Percentiles rank a stretch among this genome's conserved stretches.
phyloP scores from a whole-genome alignment of 768 basidiomycete species.

The Filobasidium floriforme region DNA sequence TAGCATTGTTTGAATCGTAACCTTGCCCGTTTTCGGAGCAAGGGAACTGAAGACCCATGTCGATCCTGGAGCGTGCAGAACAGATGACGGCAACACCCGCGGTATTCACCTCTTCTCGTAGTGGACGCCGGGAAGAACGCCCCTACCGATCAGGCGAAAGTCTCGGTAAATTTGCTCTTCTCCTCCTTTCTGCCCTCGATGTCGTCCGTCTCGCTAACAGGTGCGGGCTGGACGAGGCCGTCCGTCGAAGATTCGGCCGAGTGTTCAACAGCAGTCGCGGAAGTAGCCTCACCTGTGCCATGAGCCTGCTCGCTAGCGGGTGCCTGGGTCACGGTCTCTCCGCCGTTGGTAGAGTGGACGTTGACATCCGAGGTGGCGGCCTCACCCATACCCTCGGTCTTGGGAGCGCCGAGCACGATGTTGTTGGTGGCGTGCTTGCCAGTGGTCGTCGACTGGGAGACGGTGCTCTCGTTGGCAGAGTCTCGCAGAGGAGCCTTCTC shows the following conservation, averaged over 20 bases:
- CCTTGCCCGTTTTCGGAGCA: neutral
- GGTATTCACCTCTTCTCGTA: slow-evolving; percentile 7
- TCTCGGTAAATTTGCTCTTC: slow-evolving; percentile 34
- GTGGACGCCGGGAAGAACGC: neutral
- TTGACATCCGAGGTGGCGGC: slow-evolving; percentile 1
- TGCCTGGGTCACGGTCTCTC: slow-evolving; percentile 11
- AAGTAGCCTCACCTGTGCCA: slow-evolving; percentile 41
- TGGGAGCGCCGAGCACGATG: slow-evolving; percentile 7
- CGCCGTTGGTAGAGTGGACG: slow-evolving; percentile 1
- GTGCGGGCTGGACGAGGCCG: slow-evolving; percentile 31
- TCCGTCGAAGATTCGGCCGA: slow-evolving; percentile 30
- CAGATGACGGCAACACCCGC: neutral
- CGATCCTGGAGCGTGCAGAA: neutral
- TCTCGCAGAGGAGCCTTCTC: slow-evolving; percentile 67
- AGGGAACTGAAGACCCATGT: neutral
- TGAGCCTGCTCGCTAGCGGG: slow-evolving; percentile 12
- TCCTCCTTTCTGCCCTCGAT: slow-evolving; percentile 26
- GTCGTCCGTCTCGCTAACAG: slow-evolving; percentile 9
- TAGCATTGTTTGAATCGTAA: neutral
- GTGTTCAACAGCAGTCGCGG: slow-evolving; percentile 7
- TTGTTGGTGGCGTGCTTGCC: slow-evolving; percentile 5
- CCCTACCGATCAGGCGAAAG: slow-evolving; percentile 5
- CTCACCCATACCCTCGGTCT: slow-evolving; percentile 15
- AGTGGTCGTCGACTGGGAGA: neutral
- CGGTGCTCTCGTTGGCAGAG: slow-evolving; percentile 5